Base-by-base conservation (phyloP, 2,329 filamentous ascomycete species). In the Ambrosiella cleistominuta region DNA sequence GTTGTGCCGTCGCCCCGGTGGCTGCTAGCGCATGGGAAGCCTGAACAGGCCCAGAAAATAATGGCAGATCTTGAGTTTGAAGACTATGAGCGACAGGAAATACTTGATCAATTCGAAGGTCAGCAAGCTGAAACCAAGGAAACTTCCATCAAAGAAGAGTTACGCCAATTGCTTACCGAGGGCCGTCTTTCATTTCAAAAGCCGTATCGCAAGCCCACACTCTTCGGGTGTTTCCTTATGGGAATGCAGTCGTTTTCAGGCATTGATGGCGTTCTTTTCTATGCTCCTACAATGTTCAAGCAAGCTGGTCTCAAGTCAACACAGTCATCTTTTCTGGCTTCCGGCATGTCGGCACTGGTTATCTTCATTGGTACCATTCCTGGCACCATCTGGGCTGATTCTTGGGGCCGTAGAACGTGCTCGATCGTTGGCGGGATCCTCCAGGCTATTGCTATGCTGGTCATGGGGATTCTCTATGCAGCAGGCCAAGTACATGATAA, bases 191-290 rank as follows among this genome's bases (percentile, higher is more conserved):
- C 67, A 0, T 70, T 72, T 53, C 67, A 68, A 1, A 60, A 65
- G 0, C 68, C 69, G 0, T 72, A 72, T 7, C 69, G 76, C 1
- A 65, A 66, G 1, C 71, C 75, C 1, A 78, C 76, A 0, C 64
- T 71, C 0, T 72, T 82, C 15, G 79, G 74, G 1, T 72, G 77
- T 6, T 82, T 82, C 59, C 66, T 83, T 19, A 73, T 83, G 70
- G 74, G 69, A 0, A 75, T 81, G 68, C 75, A 81, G 60, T 80
- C 83, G 53, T 70, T 82, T 9, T 75, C 70, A 15, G 79, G 80
- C 0, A 82, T 83, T 44, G 80, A 83, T 42, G 80, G 78, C 0
- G 74, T 83, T 0, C 68, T 82, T 1, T 81, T 79, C 61, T 83
- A 84, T 58, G 78, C 80, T 0, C 80, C 81, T 0, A 69, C 77